Evolutionary conservation across 352 stramenopile genomes (phyloP).

Genomic region (Elongisporangium anandrum): DNA sequence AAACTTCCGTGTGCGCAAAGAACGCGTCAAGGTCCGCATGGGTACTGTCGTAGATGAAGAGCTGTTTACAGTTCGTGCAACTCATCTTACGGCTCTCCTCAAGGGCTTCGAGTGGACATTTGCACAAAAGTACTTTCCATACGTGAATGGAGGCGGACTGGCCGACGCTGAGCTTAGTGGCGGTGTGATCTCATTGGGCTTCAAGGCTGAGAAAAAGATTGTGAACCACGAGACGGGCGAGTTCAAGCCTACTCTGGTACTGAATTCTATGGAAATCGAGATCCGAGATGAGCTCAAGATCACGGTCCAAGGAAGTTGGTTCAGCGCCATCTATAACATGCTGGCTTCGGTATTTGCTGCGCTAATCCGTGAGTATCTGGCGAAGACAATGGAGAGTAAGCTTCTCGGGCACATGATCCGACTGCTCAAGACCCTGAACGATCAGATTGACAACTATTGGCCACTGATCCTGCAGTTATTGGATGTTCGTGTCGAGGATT

Average conservation of each 20-base stretch:
- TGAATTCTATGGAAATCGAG: conserved; percentile 82
- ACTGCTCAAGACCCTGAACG: conserved; percentile 74
- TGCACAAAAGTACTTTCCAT: conserved; percentile 83
- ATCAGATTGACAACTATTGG: conserved; percentile 86
- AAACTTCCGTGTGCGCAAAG: conserved; percentile 81
- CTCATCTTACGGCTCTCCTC: conserved; percentile 71
- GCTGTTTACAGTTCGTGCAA: conserved; percentile 72
- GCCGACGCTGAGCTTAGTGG: conserved; percentile 68
- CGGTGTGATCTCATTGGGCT: conserved; percentile 72
- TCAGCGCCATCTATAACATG: conserved; percentile 83
- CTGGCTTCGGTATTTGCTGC: conserved; percentile 70
- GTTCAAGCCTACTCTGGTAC: conserved; percentile 63
- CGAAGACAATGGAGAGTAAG: conserved; percentile 83
- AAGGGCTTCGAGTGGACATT: conserved; percentile 86
- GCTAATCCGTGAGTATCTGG: conserved; percentile 79
- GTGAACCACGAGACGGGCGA: conserved; percentile 54
- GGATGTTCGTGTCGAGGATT: conserved; percentile 72
- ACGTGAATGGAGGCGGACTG: conserved; percentile 70
- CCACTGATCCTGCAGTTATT: conserved; percentile 77
- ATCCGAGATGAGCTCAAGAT: conserved; percentile 83
- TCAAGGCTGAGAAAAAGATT: conserved; percentile 74
- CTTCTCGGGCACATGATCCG: conserved; percentile 81
- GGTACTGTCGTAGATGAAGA: conserved; percentile 76
- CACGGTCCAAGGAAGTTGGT: conserved; percentile 80
- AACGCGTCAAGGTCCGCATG: conserved; percentile 82